A percentile compares a stretch with the other conserved stretches of the same genome.
Conservation (phyloP, 2,329 filamentous ascomycete genomes). For the Aspergillus udagawae region DNA sequence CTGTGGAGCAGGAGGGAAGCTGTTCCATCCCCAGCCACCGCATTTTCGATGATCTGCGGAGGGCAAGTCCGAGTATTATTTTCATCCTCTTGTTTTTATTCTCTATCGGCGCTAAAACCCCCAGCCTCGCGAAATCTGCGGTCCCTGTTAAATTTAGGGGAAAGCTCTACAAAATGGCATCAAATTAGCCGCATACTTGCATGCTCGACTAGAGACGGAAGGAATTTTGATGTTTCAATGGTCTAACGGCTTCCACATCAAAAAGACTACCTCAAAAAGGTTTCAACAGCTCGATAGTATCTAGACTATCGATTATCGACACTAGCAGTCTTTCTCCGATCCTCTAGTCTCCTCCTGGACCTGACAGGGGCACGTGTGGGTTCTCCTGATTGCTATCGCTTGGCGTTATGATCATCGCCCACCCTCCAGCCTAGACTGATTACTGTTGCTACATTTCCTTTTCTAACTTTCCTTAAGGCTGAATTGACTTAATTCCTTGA, state of each 20-base stretch:
- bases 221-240: background rate
- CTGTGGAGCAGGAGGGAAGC: slow-evolving; percentile 9
- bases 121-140: background rate
- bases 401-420: slow-evolving; percentile 13
- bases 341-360: background rate
- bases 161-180: background rate
- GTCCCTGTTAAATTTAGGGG: background rate
- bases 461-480: slow-evolving; percentile 14
- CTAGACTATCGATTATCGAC: background rate
- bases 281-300: background rate
- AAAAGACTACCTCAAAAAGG: background rate
- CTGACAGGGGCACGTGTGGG: slow-evolving; percentile 16
- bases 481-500: background rate
- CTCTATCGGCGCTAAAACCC: background rate
- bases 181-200: background rate
- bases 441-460: background rate
- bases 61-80: slow-evolving; percentile 3
- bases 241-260: background rate
- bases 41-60: slow-evolving; percentile 20
- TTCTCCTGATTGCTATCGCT: slow-evolving; percentile 12
- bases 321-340: background rate
- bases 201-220: background rate
- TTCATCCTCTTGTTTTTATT: slow-evolving; percentile 17
- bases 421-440: slow-evolving; percentile 1
- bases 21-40: slow-evolving; percentile 29